These are phyloP conservation scores for Ilex paraguariensis DNA, from an alignment of 305 asterid species.

Conservation along the genomic window DNA sequence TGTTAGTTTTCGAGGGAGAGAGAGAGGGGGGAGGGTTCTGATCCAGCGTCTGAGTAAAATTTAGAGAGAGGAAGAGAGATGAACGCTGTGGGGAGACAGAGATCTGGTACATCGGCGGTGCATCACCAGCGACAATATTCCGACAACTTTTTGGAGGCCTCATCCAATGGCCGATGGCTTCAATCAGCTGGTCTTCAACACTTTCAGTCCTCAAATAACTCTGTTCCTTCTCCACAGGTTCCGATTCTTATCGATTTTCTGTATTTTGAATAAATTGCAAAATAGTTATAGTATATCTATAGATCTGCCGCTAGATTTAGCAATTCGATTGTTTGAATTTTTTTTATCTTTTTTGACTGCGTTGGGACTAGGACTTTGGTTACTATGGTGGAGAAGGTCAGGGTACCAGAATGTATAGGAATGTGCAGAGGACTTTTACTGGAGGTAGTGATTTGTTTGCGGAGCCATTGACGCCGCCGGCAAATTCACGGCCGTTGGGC, in stretches of 20 bases:
- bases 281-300: neutral
- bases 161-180: slow-evolving; percentile 88
- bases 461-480: slow-evolving; percentile 81
- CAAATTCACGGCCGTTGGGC: slow-evolving; percentile 22
- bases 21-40: too few relatives aligned
- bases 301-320: neutral
- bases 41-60: too few relatives aligned
- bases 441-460: slow-evolving; percentile 57
- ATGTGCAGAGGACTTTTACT: slow-evolving; percentile 48
- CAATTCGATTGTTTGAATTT: neutral
- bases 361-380: slow-evolving; percentile 55
- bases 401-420: slow-evolving; percentile 58
- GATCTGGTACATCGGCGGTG: slow-evolving; percentile 76
- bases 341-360: neutral
- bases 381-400: slow-evolving; percentile 67
- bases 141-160: slow-evolving; percentile 60
- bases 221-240: slow-evolving; percentile 62
- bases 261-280: too few relatives aligned
- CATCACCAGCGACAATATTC: slow-evolving; percentile 91
- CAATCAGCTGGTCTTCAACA: slow-evolving; percentile 98
- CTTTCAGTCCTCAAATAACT: slow-evolving; percentile 67
- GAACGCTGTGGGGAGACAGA: slow-evolving; percentile 92
- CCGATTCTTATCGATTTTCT: too few relatives aligned
- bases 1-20: too few relatives aligned
- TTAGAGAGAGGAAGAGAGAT: slow-evolving; percentile 46